These are phyloP conservation scores for Schoenoplectus tabernaemontani DNA, from an alignment of 202 grass and related monocot species.

Conservation along the genomic window DNA sequence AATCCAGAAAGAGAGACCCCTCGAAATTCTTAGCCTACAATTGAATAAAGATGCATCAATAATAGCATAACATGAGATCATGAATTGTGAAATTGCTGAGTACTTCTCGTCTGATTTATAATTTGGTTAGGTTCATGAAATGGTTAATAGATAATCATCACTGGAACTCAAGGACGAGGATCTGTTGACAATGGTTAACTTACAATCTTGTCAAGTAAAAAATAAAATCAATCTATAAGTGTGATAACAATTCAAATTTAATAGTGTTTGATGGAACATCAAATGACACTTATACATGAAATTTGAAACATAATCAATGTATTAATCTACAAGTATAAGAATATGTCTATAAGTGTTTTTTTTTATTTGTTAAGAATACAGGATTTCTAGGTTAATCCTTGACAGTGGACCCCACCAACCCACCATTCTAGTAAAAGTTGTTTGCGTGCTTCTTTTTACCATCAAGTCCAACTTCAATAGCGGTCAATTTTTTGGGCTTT, in stretches of 20 bases:
- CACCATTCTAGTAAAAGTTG: background rate
- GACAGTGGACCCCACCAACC: too few species aligned
- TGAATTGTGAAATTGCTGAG: background rate
- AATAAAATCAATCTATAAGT: too few species aligned
- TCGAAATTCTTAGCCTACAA: conserved; percentile 72
- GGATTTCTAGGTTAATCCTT: too few species aligned
- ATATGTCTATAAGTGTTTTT: too few species aligned
- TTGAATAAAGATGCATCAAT: conserved; percentile 14
- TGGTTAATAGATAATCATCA: background rate
- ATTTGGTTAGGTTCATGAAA: background rate
- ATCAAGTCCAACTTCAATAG: background rate
- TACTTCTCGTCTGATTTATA: background rate
- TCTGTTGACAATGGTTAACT: too few species aligned
- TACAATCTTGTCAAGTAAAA: too few species aligned
- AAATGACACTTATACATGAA: too few species aligned
- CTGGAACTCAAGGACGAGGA: background rate
- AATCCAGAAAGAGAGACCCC: conserved; percentile 85
- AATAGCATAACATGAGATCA: background rate
- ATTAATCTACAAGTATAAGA: too few species aligned
- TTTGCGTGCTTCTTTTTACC: conserved; percentile 11
- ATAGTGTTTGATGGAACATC: too few species aligned
- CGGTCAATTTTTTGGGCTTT: background rate
- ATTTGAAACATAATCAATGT: too few species aligned
- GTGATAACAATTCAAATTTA: too few species aligned
- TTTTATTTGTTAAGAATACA: too few species aligned